These are phyloP conservation scores for Yamadazyma phyllophila DNA, from an alignment of 805 yeast genomes.

Conservation along the genomic window DNA sequence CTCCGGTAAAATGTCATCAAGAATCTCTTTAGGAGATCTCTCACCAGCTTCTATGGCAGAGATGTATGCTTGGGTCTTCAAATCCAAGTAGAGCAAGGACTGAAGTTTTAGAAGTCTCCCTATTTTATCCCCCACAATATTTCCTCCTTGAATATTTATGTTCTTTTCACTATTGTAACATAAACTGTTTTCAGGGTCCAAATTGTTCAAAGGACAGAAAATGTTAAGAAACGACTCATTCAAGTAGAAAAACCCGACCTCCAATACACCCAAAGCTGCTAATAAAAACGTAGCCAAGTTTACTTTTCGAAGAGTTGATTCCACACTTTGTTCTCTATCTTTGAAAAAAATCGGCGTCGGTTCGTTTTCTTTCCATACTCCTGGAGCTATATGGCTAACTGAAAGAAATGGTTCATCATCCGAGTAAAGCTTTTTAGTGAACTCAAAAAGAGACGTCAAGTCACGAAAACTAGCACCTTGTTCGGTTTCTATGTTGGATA, in stretches of 20 bases:
- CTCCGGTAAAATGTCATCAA: slow-evolving; percentile 74
- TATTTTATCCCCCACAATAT: slow-evolving; percentile 37
- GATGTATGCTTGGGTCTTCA: slow-evolving; percentile 93
- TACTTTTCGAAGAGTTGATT: slow-evolving; percentile 72
- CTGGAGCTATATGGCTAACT: slow-evolving; percentile 68
- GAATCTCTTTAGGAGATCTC: slow-evolving; percentile 59
- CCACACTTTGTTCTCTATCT: slow-evolving; percentile 60
- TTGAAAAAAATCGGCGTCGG: slow-evolving; percentile 55
- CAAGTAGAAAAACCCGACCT: slow-evolving; percentile 82
- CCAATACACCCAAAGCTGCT: slow-evolving; percentile 82
- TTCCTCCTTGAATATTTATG: slow-evolving; percentile 30
- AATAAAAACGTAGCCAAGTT: slow-evolving; percentile 84
- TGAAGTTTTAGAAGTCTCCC: slow-evolving; percentile 76
- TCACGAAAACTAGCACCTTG: slow-evolving; percentile 66
- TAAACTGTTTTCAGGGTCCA: slow-evolving; percentile 47
- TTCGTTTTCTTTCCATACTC: slow-evolving; percentile 64
- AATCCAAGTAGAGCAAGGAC: slow-evolving; percentile 74
- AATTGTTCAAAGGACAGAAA: slow-evolving; percentile 72
- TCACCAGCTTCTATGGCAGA: slow-evolving; percentile 73
- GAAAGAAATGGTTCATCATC: slow-evolving; percentile 71
- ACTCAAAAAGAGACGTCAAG: slow-evolving; percentile 73
- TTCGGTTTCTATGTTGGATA: slow-evolving; percentile 62
- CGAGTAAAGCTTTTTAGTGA: slow-evolving; percentile 66
- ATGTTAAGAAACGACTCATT: slow-evolving; percentile 83
- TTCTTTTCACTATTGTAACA: slow-evolving; percentile 32